Evolutionary conservation across 176 grass and related monocot species (phyloP).

Genomic region (Bolboschoenus planiculmis): DNA sequence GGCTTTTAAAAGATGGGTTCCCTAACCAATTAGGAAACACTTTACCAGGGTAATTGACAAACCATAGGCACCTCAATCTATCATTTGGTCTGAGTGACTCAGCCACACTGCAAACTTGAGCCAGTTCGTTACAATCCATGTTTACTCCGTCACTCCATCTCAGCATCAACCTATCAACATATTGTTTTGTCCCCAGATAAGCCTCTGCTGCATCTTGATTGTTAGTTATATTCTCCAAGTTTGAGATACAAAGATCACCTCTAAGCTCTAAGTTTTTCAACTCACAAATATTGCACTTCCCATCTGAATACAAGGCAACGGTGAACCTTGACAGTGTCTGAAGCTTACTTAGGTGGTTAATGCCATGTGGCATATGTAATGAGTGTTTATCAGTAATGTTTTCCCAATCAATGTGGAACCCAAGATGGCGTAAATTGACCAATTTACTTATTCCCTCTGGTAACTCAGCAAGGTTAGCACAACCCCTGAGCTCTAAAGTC

Average conservation of each 20-base stretch:
- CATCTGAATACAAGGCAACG: constrained; percentile 26
- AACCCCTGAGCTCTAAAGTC: constrained; percentile 41
- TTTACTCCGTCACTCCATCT: constrained; percentile 22
- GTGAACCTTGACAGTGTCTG: constrained; percentile 29
- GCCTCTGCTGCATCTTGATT: not conserved
- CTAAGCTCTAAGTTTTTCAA: constrained; percentile 39
- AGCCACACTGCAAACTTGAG: not conserved
- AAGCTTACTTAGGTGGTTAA: constrained; percentile 1
- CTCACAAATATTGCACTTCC: constrained; percentile 34
- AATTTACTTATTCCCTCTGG: constrained; percentile 33
- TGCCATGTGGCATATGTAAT: constrained; percentile 16
- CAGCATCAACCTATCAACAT: constrained; percentile 38
- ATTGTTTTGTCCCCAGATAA: constrained; percentile 21
- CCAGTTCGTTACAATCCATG: not conserved
- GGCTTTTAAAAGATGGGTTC: not conserved
- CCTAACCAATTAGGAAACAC: constrained; percentile 38
- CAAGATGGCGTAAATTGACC: constrained; percentile 45
- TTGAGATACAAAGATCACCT: constrained; percentile 56
- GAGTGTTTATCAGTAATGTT: constrained; percentile 16
- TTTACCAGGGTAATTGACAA: constrained; percentile 39
- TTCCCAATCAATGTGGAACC: constrained; percentile 52
- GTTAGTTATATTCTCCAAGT: constrained; percentile 24
- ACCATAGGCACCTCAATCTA: constrained; percentile 27
- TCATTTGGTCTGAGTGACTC: constrained; percentile 5
- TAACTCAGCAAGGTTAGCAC: constrained; percentile 32